Evolutionary conservation across 306 rosid species (phyloP).

Genomic region (Ziziphus jujuba): DNA sequence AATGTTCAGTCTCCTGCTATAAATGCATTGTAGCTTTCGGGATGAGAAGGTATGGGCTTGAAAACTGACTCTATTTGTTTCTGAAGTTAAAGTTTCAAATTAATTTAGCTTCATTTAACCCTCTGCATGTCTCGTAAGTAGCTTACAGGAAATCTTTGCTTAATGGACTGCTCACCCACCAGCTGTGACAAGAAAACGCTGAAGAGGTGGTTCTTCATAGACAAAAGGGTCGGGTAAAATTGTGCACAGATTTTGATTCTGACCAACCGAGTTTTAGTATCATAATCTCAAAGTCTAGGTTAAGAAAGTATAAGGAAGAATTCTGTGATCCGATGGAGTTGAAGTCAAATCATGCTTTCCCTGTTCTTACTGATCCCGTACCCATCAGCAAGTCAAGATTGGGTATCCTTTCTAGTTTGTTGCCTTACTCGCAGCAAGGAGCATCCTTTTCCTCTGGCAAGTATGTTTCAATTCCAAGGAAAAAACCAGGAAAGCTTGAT

Average conservation of each 20-base stretch:
- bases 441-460: slow-evolving; percentile 51
- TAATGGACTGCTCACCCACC: slow-evolving; percentile 75
- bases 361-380: slow-evolving; percentile 72
- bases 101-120: slow-evolving; percentile 2
- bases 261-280: background rate
- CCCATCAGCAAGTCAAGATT: slow-evolving; percentile 75
- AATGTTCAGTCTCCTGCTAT: slow-evolving; percentile 21
- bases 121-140: slow-evolving; percentile 18
- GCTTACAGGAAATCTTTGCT: slow-evolving; percentile 53
- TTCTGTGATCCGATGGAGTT: slow-evolving; percentile 59
- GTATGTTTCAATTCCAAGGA: slow-evolving; percentile 57
- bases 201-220: slow-evolving; percentile 95
- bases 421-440: slow-evolving; percentile 62
- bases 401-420: slow-evolving; percentile 55
- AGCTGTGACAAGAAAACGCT: slow-evolving; percentile 76
- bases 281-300: background rate
- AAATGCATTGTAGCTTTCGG: slow-evolving; percentile 33
- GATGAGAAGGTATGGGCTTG: slow-evolving; percentile 43
- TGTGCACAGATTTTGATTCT: background rate
- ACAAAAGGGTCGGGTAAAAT: slow-evolving; percentile 82
- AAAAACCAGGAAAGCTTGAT: slow-evolving; percentile 54
- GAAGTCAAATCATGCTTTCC: slow-evolving; percentile 62
- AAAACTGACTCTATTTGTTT: background rate
- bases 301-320: background rate
- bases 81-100: background rate